Evolutionary conservation across 352 stramenopile species (phyloP), one percentile per base, ranked within the genome.

Genomic region (Globisporangium echinulatum): DNA sequence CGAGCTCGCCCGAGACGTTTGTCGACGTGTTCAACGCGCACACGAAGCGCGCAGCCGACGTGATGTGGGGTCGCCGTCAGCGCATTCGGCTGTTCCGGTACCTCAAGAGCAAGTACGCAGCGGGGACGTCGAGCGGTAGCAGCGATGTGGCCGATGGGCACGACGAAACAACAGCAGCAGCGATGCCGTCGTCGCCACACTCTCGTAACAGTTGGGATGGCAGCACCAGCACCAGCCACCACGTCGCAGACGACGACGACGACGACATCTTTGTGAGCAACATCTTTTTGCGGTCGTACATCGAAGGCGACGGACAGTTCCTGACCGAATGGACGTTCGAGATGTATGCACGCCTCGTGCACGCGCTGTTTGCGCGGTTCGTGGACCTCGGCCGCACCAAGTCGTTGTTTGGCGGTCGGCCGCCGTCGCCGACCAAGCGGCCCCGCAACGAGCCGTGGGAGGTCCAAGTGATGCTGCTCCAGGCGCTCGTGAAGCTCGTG

Each of bases 281-380:
- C 49, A 89, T 94, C 54, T 94, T 93, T 56, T 39, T 94, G 25
- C 71, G 71, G 13, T 90, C 83, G 14, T 94, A 90, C 60, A 83
- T 94, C 51, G 79, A 92, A 68, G 81, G 78, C 19, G 75, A 92
- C 54, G 85, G 85, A 0, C 67, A 87, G 37, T 92, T 94, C 53
- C 66, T 92, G 42, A 90, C 78, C 48, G 63, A 81, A 19, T 94
- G 83, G 85, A 88, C 74, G 36, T 61, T 72, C 4, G 75, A 82
- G 19, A 91, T 90, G 83, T 91, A 87, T 64, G 61, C 58, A 13
- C 67, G 80, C 8, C 68, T 89, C 48, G 79, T 92, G 52, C 70
- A 74, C 56, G 82, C 78, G 19, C 71, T 94, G 9, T 91, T 93
- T 19, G 33, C 69, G 40, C 66, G 74, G 4, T 55, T 91, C 11